Percentiles rank a stretch among this genome's conserved stretches.
These are phyloP conservation scores for Cladosporium sp. DNA, from an alignment of 2,329 filamentous ascomycete genomes.

Conservation along the genomic window DNA sequence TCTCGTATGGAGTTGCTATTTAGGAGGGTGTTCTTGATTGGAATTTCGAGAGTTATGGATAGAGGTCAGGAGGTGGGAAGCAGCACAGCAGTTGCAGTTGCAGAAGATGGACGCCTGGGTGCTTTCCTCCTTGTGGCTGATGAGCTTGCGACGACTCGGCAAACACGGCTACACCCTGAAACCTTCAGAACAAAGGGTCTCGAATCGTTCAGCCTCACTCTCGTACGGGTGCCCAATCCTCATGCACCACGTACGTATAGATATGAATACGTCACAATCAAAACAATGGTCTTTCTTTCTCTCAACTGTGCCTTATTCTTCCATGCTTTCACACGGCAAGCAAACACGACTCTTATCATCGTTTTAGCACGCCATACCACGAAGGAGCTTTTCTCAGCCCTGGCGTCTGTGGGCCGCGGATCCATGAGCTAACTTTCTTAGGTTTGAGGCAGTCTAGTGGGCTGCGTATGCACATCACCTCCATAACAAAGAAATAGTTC, in stretches of 20 bases:
- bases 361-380: not conserved
- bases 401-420: not conserved
- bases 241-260: not conserved
- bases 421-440: not conserved
- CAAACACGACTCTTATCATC: not conserved
- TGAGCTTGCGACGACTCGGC: not conserved
- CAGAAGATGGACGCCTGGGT: not conserved
- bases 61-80: not conserved
- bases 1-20: constrained; percentile 2
- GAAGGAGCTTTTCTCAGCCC: constrained; percentile 3
- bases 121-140: not conserved
- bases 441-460: not conserved
- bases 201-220: not conserved
- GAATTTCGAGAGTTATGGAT: not conserved
- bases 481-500: not conserved
- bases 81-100: not conserved
- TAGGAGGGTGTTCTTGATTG: not conserved
- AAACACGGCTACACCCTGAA: not conserved
- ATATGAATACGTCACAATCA: not conserved
- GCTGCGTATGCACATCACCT: constrained; percentile 1
- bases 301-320: not conserved
- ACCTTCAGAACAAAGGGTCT: not conserved
- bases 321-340: not conserved
- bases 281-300: not conserved
- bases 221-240: not conserved